A percentile compares a stretch with the other conserved stretches of the same genome.
Conservation (phyloP, 257 asterid species). For the Linaria vulgaris region DNA sequence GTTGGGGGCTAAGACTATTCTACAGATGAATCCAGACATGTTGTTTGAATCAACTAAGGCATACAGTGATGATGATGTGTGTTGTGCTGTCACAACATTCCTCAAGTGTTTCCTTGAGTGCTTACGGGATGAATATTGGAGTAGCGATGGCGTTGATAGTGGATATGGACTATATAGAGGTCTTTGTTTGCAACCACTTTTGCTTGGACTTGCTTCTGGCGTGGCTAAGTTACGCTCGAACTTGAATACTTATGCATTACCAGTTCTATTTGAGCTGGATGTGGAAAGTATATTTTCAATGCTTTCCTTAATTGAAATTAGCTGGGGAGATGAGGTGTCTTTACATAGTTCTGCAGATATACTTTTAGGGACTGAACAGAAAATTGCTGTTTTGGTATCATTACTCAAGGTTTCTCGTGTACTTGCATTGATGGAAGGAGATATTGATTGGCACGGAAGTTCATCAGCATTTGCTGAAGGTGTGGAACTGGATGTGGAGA, state of each 20-base stretch:
- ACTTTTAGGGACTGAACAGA: conserved; percentile 59
- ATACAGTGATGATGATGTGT: conserved; percentile 84
- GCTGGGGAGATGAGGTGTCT: conserved; percentile 40
- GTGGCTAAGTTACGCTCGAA: conserved; percentile 75
- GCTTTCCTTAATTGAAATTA: conserved; percentile 74
- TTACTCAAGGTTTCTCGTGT: conserved; percentile 84
- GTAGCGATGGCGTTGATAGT: conserved; percentile 65
- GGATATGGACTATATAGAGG: conserved; percentile 75
- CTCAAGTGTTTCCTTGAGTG: conserved; percentile 88
- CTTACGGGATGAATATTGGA: conserved; percentile 89
- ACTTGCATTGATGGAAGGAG: conserved; percentile 91
- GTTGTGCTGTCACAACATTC: conserved; percentile 87
- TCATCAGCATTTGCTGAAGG: conserved; percentile 39
- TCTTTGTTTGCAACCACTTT: conserved; percentile 71
- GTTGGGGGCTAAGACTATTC: conserved; percentile 73
- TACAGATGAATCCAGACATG: conserved; percentile 68
- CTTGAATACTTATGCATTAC: conserved; percentile 86
- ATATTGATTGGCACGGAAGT: conserved; percentile 69
- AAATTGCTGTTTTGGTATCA: conserved; percentile 77
- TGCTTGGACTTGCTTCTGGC: conserved; percentile 81
- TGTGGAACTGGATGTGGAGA: conserved; percentile 38
- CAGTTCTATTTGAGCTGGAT: conserved; percentile 78
- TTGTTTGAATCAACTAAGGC: conserved; percentile 69
- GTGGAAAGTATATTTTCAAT: conserved; percentile 76
- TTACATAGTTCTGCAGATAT: conserved; percentile 38